phyloP scores from a whole-genome alignment of 768 basidiomycete genomes.

The Polyporus arcularius region DNA sequence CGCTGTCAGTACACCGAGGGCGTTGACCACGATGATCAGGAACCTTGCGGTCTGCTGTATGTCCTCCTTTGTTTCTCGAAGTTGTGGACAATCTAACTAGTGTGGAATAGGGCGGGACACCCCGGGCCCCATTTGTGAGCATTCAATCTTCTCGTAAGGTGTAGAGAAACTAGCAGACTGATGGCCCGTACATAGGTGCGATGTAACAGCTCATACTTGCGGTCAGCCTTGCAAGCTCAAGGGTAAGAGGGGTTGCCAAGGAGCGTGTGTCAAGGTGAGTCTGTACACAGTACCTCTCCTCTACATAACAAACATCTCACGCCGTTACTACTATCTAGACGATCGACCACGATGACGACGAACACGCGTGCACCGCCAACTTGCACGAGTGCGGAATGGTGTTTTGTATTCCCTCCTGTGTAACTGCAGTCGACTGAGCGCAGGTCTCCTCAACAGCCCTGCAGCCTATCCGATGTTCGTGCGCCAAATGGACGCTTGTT shows the following conservation, averaged over 20 bases:
- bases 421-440: neutral
- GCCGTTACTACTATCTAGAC: conserved; percentile 34
- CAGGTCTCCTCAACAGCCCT: conserved; percentile 37
- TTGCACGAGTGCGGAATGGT: conserved; percentile 60
- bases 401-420: neutral
- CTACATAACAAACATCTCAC: neutral
- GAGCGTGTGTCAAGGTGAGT: conserved; percentile 52
- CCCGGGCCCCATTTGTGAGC: conserved; percentile 54
- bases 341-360: conserved; percentile 46
- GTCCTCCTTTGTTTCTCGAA: conserved; percentile 18
- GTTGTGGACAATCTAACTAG: too few relatives aligned
- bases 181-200: conserved; percentile 41
- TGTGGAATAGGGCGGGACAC: conserved; percentile 53
- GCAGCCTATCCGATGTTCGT: conserved; percentile 37
- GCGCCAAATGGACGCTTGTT: conserved; percentile 34
- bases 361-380: conserved; percentile 54
- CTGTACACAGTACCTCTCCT: neutral
- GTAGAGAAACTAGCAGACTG: neutral
- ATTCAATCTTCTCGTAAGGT: conserved; percentile 15
- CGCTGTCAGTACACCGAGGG: conserved; percentile 42
- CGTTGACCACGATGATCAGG: conserved; percentile 29
- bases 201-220: conserved; percentile 52
- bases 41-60: conserved; percentile 49
- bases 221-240: conserved; percentile 49
- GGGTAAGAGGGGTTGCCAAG: conserved; percentile 52